Evolutionary conservation across 345 rosid genomes (phyloP).

Genomic region (Hirschfeldia incana): DNA sequence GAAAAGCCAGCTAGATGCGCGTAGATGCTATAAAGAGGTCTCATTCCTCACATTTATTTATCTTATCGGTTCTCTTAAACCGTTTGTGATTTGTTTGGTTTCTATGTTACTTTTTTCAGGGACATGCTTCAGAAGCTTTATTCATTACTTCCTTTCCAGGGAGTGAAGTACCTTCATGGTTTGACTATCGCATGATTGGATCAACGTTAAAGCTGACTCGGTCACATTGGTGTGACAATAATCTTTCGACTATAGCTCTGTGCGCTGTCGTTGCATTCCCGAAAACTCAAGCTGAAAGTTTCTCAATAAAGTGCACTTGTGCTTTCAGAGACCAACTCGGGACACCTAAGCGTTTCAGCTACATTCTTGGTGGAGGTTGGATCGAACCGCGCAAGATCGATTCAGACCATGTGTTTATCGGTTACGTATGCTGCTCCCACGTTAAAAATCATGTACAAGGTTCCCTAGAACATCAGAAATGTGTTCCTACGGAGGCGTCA

Average conservation of each 20-base stretch:
- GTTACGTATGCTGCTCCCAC: not conserved
- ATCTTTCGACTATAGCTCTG: slow-evolving; percentile 17
- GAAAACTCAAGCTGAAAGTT: not conserved
- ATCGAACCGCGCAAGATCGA: not conserved
- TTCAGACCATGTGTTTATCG: slow-evolving; percentile 1
- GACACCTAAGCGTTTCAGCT: not conserved
- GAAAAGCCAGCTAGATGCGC: slow-evolving; percentile 1
- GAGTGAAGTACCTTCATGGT: slow-evolving; percentile 35
- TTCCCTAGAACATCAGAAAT: not conserved
- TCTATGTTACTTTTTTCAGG: slow-evolving; percentile 19
- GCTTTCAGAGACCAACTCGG: not conserved
- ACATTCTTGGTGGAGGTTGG: not conserved
- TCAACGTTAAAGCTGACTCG: not conserved
- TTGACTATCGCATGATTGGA: not conserved
- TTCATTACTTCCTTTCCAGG: slow-evolving; percentile 28
- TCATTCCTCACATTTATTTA: not conserved
- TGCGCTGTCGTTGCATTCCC: slow-evolving; percentile 27
- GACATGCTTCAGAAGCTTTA: slow-evolving; percentile 9
- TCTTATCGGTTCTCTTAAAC: not conserved
- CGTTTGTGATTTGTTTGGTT: not conserved
- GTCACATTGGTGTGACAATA: slow-evolving; percentile 27
- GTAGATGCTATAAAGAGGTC: not conserved
- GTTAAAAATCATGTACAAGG: not conserved
- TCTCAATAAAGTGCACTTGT: not conserved
- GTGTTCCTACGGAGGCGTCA: not conserved